A percentile compares a stretch with the other conserved stretches of the same genome.
Conservation (phyloP, 805 yeast genomes). For the Zygosaccharomyces rouxii region DNA sequence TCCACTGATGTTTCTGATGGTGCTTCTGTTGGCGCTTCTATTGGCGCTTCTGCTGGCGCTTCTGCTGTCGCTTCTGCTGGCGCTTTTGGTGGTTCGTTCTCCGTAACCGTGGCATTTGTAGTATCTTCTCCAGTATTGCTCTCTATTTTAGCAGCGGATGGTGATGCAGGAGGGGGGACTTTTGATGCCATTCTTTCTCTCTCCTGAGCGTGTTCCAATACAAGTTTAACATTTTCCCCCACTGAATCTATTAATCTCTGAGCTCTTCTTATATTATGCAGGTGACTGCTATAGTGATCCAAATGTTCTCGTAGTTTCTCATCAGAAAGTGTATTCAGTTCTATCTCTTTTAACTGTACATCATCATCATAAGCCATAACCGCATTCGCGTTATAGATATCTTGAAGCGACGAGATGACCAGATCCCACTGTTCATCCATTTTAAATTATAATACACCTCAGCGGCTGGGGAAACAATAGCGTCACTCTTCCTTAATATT, state of each 20-base stretch:
- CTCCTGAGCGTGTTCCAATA: conserved; percentile 32
- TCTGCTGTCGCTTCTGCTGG: conserved; percentile 1
- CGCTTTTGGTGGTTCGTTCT: conserved; percentile 9
- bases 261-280: conserved; percentile 53
- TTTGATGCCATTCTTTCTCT: conserved; percentile 1
- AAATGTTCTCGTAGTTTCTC: conserved; percentile 41
- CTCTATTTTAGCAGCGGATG: neutral
- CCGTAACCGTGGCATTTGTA: neutral
- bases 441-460: neutral
- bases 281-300: conserved; percentile 47
- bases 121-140: neutral
- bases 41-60: neutral
- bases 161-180: neutral
- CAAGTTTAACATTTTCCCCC: conserved; percentile 43
- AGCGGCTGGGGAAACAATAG: neutral
- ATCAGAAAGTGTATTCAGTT: conserved; percentile 32
- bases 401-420: conserved; percentile 62
- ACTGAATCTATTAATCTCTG: conserved; percentile 41
- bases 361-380: conserved; percentile 46
- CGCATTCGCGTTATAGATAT: conserved; percentile 60
- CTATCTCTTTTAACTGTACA: conserved; percentile 27
- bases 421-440: conserved; percentile 68
- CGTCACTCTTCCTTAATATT: neutral
- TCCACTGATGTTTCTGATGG: conserved; percentile 20
- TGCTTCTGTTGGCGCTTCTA: neutral